Base-by-base conservation (phyloP, 2,329 filamentous ascomycete genomes). In the Arachnomyces sp. region DNA sequence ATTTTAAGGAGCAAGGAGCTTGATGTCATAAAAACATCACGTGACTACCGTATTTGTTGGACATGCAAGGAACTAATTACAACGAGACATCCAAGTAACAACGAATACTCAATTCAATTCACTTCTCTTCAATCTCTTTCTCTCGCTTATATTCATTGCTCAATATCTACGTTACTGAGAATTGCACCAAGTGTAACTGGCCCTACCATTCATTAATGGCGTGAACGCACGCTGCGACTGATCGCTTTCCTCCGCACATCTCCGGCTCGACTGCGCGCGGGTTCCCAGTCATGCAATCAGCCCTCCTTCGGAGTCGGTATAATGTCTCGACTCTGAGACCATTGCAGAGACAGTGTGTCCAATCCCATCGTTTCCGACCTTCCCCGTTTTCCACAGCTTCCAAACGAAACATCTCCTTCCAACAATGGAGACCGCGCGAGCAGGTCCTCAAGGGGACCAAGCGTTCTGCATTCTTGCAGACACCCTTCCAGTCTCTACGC, bases 281-380 rank as follows among this genome's bases (percentile, higher is more conserved):
- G 21, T 25, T 9, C 16, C 37, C 40, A 36, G 48, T 47, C 40
- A 59, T 62, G 55, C 58, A 54, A 50, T 54, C 55, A 45, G 51
- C 49, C 45, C 50, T 62, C 42, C 50, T 54, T 44, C 53, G 53
- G 52, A 48, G 48, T 49, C 54, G 54, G 45, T 45, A 52, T 52
- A 52, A 50, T 44, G 42, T 50, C 39, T 44, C 48, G 38, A 51
- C 51, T 41, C 46, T 57, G 44, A 55, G 44, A 39, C 54, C 51
- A 45, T 52, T 56, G 46, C 50, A 47, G 13, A 41, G 49, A 25
- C 31, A 52, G 28, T 48, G 51, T 39, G 30, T 43, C 40, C 50
- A 51, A 40, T 42, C 52, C n/a, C 43, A 51, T 38, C 38, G 38
- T 8, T 40, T 48, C 11, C 53, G 43, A 28, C 28, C 39, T 17